Evolutionary conservation across 2,329 filamentous ascomycete species (phyloP).

Genomic region (Verticillium nonalfalfae): DNA sequence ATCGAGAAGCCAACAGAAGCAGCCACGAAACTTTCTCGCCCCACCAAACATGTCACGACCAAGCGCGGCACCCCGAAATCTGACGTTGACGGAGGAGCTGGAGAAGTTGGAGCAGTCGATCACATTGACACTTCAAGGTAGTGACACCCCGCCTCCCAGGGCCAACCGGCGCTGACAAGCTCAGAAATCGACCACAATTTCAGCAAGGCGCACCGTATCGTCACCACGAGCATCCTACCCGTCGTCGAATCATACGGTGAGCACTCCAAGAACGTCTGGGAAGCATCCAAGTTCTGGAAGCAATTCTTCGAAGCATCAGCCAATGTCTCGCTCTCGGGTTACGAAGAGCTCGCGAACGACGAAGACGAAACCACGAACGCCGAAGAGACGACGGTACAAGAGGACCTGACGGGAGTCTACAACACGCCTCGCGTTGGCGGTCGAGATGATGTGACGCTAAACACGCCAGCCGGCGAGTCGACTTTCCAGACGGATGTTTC

Average conservation of each 20-base stretch:
- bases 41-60: slow-evolving; percentile 40
- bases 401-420: slow-evolving; percentile 42
- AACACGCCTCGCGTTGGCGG: slow-evolving; percentile 31
- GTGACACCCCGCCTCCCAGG: slow-evolving; percentile 1
- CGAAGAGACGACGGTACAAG: slow-evolving; percentile 48
- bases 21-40: background rate
- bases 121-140: slow-evolving; percentile 88
- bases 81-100: slow-evolving; percentile 89
- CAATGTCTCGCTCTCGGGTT: slow-evolving; percentile 92
- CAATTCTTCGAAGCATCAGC: slow-evolving; percentile 99
- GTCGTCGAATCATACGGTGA: slow-evolving; percentile 94
- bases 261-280: slow-evolving; percentile 91
- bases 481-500: slow-evolving; percentile 52
- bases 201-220: slow-evolving; percentile 91
- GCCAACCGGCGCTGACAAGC: background rate
- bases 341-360: slow-evolving; percentile 77
- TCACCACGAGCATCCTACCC: slow-evolving; percentile 87
- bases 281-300: slow-evolving; percentile 99
- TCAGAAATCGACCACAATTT: slow-evolving; percentile 98
- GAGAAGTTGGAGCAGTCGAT: slow-evolving; percentile 96
- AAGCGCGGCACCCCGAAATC: slow-evolving; percentile 40
- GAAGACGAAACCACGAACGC: slow-evolving; percentile 38
- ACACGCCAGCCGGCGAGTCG: slow-evolving; percentile 24
- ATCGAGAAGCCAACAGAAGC: background rate
- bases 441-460: slow-evolving; percentile 29